These are phyloP conservation scores for Aspergillus sp. DNA, from an alignment of 2,329 filamentous ascomycete species.

Conservation along the genomic window DNA sequence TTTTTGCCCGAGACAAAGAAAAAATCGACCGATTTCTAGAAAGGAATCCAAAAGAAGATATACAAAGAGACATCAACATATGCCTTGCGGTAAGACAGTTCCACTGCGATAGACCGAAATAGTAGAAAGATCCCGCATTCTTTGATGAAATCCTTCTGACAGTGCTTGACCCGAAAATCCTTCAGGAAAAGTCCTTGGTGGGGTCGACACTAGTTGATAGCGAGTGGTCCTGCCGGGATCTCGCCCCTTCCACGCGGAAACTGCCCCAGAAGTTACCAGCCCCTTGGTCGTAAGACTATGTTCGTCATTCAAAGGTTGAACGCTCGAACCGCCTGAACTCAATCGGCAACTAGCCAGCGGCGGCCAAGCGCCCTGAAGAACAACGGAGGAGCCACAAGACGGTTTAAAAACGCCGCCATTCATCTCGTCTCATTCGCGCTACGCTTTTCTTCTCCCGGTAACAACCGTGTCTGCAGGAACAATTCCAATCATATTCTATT, in stretches of 20 bases:
- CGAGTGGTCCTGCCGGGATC: conserved; percentile 18
- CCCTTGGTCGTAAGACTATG: conserved; percentile 18
- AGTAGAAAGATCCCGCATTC: neutral
- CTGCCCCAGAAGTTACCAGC: conserved; percentile 26
- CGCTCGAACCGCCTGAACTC: conserved; percentile 17
- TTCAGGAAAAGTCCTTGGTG: conserved; percentile 12
- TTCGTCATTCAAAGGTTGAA: neutral
- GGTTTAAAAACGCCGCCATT: conserved; percentile 8
- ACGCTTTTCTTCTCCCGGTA: conserved; percentile 1
- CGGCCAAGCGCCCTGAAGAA: conserved; percentile 5
- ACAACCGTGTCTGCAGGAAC: conserved; percentile 8
- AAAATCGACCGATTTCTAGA: neutral
- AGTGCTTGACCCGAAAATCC: conserved; percentile 12
- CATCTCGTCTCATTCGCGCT: neutral
- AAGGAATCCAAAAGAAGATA: neutral
- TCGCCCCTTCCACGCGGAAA: conserved; percentile 24
- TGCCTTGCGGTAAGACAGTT: neutral
- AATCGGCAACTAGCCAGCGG: conserved; percentile 18
- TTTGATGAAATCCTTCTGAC: neutral
- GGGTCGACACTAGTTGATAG: conserved; percentile 17
- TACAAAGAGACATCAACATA: neutral
- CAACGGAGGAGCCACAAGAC: conserved; percentile 5
- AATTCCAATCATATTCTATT: neutral
- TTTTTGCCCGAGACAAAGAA: neutral
- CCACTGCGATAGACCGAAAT: neutral